phyloP scores from a whole-genome alignment of 78 protist genomes.

The Paulinella micropora region DNA sequence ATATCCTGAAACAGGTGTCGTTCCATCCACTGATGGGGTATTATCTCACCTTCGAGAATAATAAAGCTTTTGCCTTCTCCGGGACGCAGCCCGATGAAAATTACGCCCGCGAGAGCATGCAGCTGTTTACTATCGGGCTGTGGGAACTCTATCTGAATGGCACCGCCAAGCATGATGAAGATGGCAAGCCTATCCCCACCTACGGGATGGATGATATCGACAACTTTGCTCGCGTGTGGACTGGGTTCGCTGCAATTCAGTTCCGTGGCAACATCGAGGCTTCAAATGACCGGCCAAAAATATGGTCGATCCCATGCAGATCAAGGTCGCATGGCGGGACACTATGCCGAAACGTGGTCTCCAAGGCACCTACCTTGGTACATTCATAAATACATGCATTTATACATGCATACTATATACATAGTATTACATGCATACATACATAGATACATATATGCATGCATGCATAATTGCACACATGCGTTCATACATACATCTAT shows the following conservation, averaged over 20 bases:
- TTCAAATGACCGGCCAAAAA: too few species aligned
- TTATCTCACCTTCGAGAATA: background rate
- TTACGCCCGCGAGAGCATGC: slow-evolving; percentile 17
- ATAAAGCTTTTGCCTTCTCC: background rate
- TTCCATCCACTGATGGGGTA: background rate
- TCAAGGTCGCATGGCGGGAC: background rate
- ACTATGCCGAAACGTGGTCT: background rate
- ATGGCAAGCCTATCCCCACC: background rate
- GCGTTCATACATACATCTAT: too few species aligned
- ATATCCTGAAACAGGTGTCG: background rate
- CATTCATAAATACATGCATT: too few species aligned
- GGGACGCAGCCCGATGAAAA: slow-evolving; percentile 11
- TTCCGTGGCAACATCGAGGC: background rate
- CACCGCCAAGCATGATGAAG: background rate
- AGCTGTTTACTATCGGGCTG: slow-evolving; percentile 14
- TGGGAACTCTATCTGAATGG: background rate
- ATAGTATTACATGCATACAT: too few species aligned
- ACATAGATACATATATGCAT: too few species aligned
- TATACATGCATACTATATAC: too few species aligned
- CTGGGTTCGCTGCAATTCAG: background rate
- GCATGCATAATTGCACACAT: too few species aligned
- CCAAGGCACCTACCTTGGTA: background rate
- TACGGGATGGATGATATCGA: slow-evolving; percentile 2
- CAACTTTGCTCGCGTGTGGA: background rate
- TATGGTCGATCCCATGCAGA: background rate